Conservation (phyloP, 768 basidiomycete species). For the Phaffia australis region DNA sequence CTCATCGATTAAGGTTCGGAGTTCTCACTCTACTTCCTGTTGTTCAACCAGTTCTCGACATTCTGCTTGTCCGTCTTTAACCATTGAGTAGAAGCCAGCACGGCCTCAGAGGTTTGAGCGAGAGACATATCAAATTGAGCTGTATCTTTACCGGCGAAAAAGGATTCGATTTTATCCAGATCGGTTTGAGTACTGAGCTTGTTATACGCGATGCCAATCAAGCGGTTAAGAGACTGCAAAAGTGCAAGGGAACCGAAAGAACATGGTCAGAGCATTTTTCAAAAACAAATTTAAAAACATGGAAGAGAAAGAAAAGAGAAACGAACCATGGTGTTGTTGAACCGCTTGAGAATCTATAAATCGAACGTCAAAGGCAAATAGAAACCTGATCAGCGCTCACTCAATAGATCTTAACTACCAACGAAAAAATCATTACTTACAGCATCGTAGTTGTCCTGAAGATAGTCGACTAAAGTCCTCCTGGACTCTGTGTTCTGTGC, state of each 20-base stretch:
- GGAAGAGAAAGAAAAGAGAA: slow-evolving; percentile 17
- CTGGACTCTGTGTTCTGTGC: slow-evolving; percentile 49
- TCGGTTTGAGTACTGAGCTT: slow-evolving; percentile 50
- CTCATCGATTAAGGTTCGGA: too few species aligned
- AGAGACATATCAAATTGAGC: slow-evolving; percentile 14
- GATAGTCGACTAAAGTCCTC: slow-evolving; percentile 49
- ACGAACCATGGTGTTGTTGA: slow-evolving; percentile 49
- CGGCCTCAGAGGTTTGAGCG: slow-evolving; percentile 57
- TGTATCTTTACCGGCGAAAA: slow-evolving; percentile 57
- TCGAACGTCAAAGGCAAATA: background rate
- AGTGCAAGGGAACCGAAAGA: slow-evolving; percentile 1
- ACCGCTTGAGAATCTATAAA: slow-evolving; percentile 53
- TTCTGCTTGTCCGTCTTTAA: slow-evolving; percentile 43
- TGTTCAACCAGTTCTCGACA: slow-evolving; percentile 38
- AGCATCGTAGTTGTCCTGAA: slow-evolving; percentile 56
- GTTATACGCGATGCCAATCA: slow-evolving; percentile 34
- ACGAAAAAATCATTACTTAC: slow-evolving; percentile 38
- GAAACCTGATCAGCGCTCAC: too few species aligned
- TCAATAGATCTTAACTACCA: slow-evolving; percentile 1
- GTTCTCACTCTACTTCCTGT: slow-evolving; percentile 30
- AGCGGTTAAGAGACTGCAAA: slow-evolving; percentile 4
- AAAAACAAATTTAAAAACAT: slow-evolving; percentile 44
- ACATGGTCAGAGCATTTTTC: slow-evolving; percentile 31
- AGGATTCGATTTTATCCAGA: slow-evolving; percentile 47
- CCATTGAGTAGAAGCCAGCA: slow-evolving; percentile 53